Evolutionary conservation across 2,329 filamentous ascomycete species (phyloP).

Genomic region (Xylaria sp.): DNA sequence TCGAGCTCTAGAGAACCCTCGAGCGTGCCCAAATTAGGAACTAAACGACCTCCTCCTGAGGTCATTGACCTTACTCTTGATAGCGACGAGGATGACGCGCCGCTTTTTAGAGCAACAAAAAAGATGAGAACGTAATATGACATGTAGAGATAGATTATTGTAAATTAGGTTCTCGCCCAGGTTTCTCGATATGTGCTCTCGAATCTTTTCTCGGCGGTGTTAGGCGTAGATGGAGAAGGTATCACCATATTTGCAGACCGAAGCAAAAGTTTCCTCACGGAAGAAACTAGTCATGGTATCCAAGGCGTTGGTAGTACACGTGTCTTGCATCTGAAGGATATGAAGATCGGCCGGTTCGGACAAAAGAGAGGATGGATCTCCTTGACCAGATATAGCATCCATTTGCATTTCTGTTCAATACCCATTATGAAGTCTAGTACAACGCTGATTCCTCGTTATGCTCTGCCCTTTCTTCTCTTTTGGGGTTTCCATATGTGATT

Average conservation of each 20-base stretch:
- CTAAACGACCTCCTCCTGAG: constrained; percentile 49
- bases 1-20: constrained; percentile 41
- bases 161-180: constrained; percentile 4
- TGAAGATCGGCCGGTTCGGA: constrained; percentile 7
- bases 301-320: constrained; percentile 27
- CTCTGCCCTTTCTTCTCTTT: not conserved
- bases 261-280: constrained; percentile 1
- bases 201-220: constrained; percentile 13
- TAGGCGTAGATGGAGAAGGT: constrained; percentile 7
- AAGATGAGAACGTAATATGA: constrained; percentile 30
- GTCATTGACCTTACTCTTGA: constrained; percentile 66
- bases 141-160: constrained; percentile 9
- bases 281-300: not conserved
- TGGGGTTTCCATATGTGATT: too few relatives aligned
- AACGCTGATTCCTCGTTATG: not conserved
- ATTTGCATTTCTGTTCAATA: constrained; percentile 12
- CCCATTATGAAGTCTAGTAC: not conserved
- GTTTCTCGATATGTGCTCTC: not conserved
- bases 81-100: constrained; percentile 57
- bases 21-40: constrained; percentile 45
- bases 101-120: constrained; percentile 53
- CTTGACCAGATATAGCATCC: constrained; percentile 15
- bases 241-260: constrained; percentile 5
- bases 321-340: constrained; percentile 24
- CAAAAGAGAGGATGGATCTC: constrained; percentile 1